Evolutionary conservation across 2,329 filamentous ascomycete genomes (phyloP), one percentile per base, ranked within the genome.

Genomic region (Passalora sequoiae): DNA sequence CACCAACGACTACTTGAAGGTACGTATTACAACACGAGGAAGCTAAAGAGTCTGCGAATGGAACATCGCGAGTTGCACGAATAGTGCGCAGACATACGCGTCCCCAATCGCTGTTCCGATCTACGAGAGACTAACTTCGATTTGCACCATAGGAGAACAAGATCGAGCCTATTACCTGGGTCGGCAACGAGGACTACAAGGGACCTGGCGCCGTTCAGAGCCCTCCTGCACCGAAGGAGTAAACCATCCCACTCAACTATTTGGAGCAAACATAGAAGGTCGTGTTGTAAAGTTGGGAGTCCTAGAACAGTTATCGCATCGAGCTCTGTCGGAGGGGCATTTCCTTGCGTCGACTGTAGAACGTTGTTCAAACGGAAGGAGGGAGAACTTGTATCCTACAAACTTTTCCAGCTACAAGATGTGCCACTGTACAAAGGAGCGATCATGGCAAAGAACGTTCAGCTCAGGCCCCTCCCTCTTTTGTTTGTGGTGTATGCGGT

Each of bases 1-100:
- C 59, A 78, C 83, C 58, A 95, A 98, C 72, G 92, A 96, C 75
- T 92, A 86, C 70, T 77, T 96, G 69, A 89, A 82, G 80, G 91
- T 94, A 73, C 61, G 81, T 71, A 29, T n/a, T n/a, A n/a, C n/a
- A n/a, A n/a, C n/a, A n/a, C n/a, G n/a, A n/a, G n/a, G n/a, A n/a
- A n/a, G n/a, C n/a, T n/a, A n/a, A n/a, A n/a, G n/a, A n/a, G n/a
- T n/a, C n/a, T n/a, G n/a, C n/a, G n/a, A n/a, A n/a, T n/a, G n/a
- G n/a, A n/a, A n/a, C n/a, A n/a, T n/a, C n/a, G n/a, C n/a, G n/a
- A n/a, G n/a, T n/a, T n/a, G n/a, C n/a, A n/a, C n/a, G n/a, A n/a
- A n/a, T n/a, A n/a, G n/a, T n/a, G n/a, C n/a, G n/a, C n/a, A n/a
- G n/a, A n/a, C n/a, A n/a, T n/a, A n/a, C n/a, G n/a, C n/a, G n/a